These are phyloP conservation scores for Peribolospora baueri DNA, from an alignment of 768 basidiomycete genomes.

Conservation along the genomic window DNA sequence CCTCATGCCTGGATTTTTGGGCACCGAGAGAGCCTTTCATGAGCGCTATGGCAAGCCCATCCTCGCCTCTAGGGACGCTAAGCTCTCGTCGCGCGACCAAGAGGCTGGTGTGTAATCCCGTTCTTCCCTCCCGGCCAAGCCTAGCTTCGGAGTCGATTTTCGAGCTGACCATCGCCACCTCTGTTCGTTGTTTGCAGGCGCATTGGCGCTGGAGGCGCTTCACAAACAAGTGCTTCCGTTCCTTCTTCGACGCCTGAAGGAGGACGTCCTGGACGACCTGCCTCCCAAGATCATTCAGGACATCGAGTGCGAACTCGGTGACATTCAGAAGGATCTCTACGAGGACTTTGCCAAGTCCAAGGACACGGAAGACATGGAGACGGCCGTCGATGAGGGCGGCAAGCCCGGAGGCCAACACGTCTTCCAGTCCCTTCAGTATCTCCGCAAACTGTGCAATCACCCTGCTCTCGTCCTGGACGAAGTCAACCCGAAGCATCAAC, in stretches of 20 bases:
- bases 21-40: conserved; percentile 82
- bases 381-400: conserved; percentile 23
- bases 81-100: conserved; percentile 51
- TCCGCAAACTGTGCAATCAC: conserved; percentile 93
- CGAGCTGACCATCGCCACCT: neutral
- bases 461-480: conserved; percentile 74
- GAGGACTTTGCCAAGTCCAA: conserved; percentile 74
- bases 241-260: conserved; percentile 80
- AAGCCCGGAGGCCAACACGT: conserved; percentile 41
- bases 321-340: conserved; percentile 76
- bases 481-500: conserved; percentile 31
- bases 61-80: conserved; percentile 77
- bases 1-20: conserved; percentile 95
- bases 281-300: conserved; percentile 99
- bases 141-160: neutral
- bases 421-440: conserved; percentile 89
- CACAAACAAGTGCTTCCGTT: conserved; percentile 99
- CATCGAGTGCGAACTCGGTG: conserved; percentile 92
- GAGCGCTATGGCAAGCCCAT: conserved; percentile 93
- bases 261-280: conserved; percentile 81
- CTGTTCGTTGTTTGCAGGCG: conserved; percentile 31
- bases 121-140: neutral
- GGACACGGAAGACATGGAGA: conserved; percentile 27
- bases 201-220: conserved; percentile 74
- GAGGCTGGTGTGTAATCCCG: conserved; percentile 58